phyloP scores from a whole-genome alignment of 1,139 yeast genomes.

The Pichia sp. region DNA sequence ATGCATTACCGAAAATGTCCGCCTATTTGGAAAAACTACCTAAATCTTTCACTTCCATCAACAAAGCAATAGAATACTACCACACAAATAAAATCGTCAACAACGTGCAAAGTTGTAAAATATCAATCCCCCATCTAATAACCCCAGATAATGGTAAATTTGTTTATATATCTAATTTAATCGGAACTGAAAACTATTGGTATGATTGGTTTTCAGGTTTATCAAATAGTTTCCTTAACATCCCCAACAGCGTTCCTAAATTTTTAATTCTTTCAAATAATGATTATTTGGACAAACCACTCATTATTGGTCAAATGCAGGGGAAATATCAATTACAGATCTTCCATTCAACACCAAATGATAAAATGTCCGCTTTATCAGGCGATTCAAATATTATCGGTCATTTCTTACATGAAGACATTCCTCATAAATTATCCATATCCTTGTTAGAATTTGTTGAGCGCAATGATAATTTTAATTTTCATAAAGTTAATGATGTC shows the following conservation, averaged over 20 bases:
- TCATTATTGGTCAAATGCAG: constrained; percentile 96
- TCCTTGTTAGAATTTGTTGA: constrained; percentile 46
- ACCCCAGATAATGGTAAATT: constrained; percentile 27
- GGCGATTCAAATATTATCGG: constrained; percentile 47
- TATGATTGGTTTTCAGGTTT: constrained; percentile 68
- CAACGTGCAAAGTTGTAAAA: constrained; percentile 54
- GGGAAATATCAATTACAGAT: constrained; percentile 87
- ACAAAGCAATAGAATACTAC: constrained; percentile 82
- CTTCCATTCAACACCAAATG: constrained; percentile 31
- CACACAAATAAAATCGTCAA: constrained; percentile 45
- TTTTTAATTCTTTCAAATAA: constrained; percentile 82
- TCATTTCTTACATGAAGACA: constrained; percentile 90
- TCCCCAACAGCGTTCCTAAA: constrained; percentile 47
- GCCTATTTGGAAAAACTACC: constrained; percentile 61
- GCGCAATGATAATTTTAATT: constrained; percentile 32
- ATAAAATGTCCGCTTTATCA: constrained; percentile 17
- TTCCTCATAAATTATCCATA: constrained; percentile 59
- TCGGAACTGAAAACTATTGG: constrained; percentile 65
- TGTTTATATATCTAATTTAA: constrained; percentile 61
- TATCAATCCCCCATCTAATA: constrained; percentile 70
- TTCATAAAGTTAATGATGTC: constrained; percentile 3
- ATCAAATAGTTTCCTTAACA: constrained; percentile 51
- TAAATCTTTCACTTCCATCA: constrained; percentile 40
- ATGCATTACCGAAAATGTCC: constrained; percentile 62
- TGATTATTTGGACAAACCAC: constrained; percentile 74